These are phyloP conservation scores for Lactarius vividus DNA, from an alignment of 768 basidiomycete species.

Conservation along the genomic window DNA sequence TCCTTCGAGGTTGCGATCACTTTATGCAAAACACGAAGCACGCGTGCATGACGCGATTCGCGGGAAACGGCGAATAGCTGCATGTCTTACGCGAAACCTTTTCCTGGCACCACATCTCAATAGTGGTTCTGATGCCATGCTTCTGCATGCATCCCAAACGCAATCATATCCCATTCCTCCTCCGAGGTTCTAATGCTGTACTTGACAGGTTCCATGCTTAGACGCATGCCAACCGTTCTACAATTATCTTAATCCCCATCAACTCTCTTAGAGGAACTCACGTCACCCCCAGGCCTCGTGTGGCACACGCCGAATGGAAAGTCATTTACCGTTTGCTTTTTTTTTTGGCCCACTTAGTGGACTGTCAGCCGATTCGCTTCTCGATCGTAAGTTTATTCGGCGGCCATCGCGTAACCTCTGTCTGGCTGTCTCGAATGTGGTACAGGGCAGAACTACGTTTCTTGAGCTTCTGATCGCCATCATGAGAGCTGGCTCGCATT, in stretches of 20 bases:
- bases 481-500: neutral
- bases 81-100: slow-evolving; percentile 18
- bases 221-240: slow-evolving; percentile 8
- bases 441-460: slow-evolving; percentile 19
- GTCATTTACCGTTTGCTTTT: slow-evolving; percentile 17
- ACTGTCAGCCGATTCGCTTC: slow-evolving; percentile 15
- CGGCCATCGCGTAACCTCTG: slow-evolving; percentile 7
- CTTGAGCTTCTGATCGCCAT: slow-evolving; percentile 15
- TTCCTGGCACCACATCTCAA: slow-evolving; percentile 1
- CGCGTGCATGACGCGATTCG: slow-evolving; percentile 23
- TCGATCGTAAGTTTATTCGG: slow-evolving; percentile 13
- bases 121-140: slow-evolving; percentile 15
- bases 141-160: slow-evolving; percentile 14
- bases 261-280: slow-evolving; percentile 7
- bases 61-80: slow-evolving; percentile 19
- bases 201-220: slow-evolving; percentile 16
- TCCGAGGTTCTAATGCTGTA: slow-evolving; percentile 1
- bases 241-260: slow-evolving; percentile 23
- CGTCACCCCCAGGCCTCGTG: slow-evolving; percentile 26
- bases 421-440: slow-evolving; percentile 14
- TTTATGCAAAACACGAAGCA: slow-evolving; percentile 19
- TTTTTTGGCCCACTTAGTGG: slow-evolving; percentile 8
- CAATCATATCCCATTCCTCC: slow-evolving; percentile 20
- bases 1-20: slow-evolving; percentile 26
- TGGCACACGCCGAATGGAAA: slow-evolving; percentile 23